Evolutionary conservation across 345 rosid genomes (phyloP).

Genomic region (Aegle marmelos): DNA sequence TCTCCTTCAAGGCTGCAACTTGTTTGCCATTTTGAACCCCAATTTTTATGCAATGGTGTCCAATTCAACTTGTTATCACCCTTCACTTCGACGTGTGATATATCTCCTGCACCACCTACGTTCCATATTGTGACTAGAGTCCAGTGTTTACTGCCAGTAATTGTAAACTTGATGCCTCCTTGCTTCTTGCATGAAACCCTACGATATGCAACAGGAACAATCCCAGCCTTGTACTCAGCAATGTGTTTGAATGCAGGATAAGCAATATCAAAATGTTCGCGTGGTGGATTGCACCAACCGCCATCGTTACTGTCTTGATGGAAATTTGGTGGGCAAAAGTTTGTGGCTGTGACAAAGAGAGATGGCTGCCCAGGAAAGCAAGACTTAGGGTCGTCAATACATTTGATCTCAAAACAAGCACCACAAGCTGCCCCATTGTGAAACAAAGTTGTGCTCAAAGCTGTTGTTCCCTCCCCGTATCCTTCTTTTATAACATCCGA

Average conservation of each 20-base stretch:
- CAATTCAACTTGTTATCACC: slow-evolving; percentile 35
- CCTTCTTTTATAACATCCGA: slow-evolving; percentile 38
- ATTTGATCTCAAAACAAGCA: slow-evolving; percentile 52
- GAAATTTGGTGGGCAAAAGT: slow-evolving; percentile 74
- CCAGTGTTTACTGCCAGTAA: slow-evolving; percentile 60
- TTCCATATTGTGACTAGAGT: slow-evolving; percentile 51
- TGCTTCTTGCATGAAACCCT: slow-evolving; percentile 71
- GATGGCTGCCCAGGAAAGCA: slow-evolving; percentile 63
- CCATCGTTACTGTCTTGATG: slow-evolving; percentile 45
- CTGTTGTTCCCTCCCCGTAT: slow-evolving; percentile 44
- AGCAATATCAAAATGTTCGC: slow-evolving; percentile 71
- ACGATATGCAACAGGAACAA: slow-evolving; percentile 63
- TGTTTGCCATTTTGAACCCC: slow-evolving; percentile 55
- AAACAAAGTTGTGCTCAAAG: slow-evolving; percentile 44
- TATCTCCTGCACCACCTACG: slow-evolving; percentile 72
- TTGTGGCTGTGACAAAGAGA: slow-evolving; percentile 61
- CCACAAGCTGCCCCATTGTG: slow-evolving; percentile 45
- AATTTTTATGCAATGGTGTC: slow-evolving; percentile 35
- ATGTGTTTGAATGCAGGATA: slow-evolving; percentile 50
- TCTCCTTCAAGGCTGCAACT: slow-evolving; percentile 28
- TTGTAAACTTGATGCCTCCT: slow-evolving; percentile 63
- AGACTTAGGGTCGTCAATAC: slow-evolving; percentile 34
- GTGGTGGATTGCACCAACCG: slow-evolving; percentile 83
- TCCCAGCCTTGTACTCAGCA: slow-evolving; percentile 56
- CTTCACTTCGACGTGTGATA: slow-evolving; percentile 50